Evolutionary conservation across 768 basidiomycete genomes (phyloP).

Genomic region (Pholiota molesta): DNA sequence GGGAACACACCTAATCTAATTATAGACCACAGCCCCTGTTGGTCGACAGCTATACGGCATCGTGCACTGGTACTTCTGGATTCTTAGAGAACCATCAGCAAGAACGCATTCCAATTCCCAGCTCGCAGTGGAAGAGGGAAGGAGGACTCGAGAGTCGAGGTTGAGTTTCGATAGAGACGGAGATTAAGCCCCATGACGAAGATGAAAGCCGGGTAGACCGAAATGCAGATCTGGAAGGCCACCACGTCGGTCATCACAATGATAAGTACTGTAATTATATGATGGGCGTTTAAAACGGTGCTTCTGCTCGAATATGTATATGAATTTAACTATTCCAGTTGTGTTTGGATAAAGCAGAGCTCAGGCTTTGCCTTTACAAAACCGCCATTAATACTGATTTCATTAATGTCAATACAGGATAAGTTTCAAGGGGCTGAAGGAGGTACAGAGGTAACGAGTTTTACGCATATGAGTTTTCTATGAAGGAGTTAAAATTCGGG

Average conservation of each 20-base stretch:
- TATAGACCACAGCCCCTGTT: neutral
- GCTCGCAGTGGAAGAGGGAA: neutral
- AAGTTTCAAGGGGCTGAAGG: no score
- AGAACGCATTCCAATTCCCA: neutral
- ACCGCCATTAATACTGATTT: neutral
- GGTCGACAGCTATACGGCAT: constrained; percentile 10
- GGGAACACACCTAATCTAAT: neutral
- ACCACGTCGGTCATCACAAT: neutral
- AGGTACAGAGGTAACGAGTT: no score
- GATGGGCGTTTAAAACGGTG: constrained; percentile 8
- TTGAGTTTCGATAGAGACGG: constrained; percentile 7
- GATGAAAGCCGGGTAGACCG: constrained; percentile 8
- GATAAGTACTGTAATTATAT: neutral
- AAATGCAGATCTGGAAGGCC: constrained; percentile 5
- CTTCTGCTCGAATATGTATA: neutral
- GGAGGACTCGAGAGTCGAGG: neutral
- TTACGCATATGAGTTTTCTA: no score
- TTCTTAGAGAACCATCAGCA: constrained; percentile 3
- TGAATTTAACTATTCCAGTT: neutral
- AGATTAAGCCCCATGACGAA: constrained; percentile 4
- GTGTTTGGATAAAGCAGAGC: neutral
- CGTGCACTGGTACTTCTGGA: neutral
- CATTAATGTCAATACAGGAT: neutral
- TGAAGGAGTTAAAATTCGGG: no score
- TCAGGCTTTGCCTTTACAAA: no score